Evolutionary conservation across 2,329 filamentous ascomycete genomes (phyloP), one percentile per base, ranked within the genome.

Genomic region (Mycogone perniciosa): DNA sequence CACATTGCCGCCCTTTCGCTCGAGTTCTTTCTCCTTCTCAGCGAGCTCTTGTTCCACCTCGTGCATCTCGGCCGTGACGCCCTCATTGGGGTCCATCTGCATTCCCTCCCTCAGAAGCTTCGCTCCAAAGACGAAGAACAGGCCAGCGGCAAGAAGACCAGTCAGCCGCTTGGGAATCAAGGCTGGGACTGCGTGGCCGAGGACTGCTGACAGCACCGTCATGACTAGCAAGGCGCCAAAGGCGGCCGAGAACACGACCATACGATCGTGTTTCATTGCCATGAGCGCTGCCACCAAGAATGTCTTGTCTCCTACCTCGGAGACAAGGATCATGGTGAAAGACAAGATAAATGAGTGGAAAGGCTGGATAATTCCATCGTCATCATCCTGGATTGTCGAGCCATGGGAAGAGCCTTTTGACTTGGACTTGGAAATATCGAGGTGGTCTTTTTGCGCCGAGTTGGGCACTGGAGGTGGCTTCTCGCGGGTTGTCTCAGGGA

Each of bases 271-370:
- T 67, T 96, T 93, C 93, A 99, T 99, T 9, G 93, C 93, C 93
- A 99, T 99, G 13, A 99, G 81, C 6, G 91, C 92, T 6, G 93
- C 93, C 26, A 99, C 89, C 40, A 99, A 79, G 75, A 99, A 99
- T 0, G 93, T 99, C 74, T 99, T 99, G 80, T 99, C 93, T 56
- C 93, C 93, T 61, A 99, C 84, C 68, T 99, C 93, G 43, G 92
- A 96, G 61, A 97, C 86, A 56, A 97, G 75, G 62, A 99, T 99
- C 93, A 97, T 99, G 52, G 91, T 92, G 54, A 96, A 83, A 11
- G 93, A 95, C 31, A 97, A 83, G 9, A 95, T 64, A 63, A 93
- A 95, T 4, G 93, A 97, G 68, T 99, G 92, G 62, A 85, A 76
- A 13, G 89, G 88, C 56, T 84, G 86, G 53, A 91, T 89, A 38